phyloP scores from a whole-genome alignment of 2,329 filamentous ascomycete species.

The Aspergillus thermomutatus region DNA sequence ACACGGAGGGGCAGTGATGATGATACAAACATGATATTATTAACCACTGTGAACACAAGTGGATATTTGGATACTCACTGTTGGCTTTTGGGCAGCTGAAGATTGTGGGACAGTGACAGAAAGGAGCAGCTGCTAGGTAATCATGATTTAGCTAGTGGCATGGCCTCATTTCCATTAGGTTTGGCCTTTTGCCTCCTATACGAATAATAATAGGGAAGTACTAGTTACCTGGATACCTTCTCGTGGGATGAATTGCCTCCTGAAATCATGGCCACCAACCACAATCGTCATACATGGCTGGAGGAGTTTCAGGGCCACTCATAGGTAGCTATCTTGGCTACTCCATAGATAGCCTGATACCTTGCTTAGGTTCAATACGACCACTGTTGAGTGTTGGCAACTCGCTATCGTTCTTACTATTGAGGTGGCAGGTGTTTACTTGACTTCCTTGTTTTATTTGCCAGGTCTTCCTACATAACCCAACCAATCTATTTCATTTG shows the following conservation, averaged over 20 bases:
- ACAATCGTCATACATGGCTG: constrained; percentile 8
- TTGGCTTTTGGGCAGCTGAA: not conserved
- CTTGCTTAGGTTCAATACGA: not conserved
- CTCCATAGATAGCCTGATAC: not conserved
- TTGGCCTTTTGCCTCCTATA: not conserved
- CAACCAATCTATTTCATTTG: not conserved
- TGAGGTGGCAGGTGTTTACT: constrained; percentile 7
- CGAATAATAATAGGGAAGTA: not conserved
- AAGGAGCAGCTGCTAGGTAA: not conserved
- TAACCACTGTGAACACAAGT: not conserved
- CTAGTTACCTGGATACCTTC: not conserved
- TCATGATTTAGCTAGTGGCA: not conserved
- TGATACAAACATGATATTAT: not conserved
- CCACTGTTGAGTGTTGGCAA: not conserved
- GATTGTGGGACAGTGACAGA: not conserved
- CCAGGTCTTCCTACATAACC: not conserved
- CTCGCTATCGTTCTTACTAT: not conserved
- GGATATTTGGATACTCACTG: not conserved
- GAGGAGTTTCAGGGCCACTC: constrained; percentile 1
- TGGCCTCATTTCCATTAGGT: not conserved
- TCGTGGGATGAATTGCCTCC: constrained; percentile 13
- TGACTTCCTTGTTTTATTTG: not conserved
- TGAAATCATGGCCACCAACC: constrained; percentile 17
- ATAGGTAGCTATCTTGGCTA: not conserved
- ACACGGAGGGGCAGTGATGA: not conserved